Base-by-base conservation (phyloP, 2,329 filamentous ascomycete species). In the Emmonsia crescens region DNA sequence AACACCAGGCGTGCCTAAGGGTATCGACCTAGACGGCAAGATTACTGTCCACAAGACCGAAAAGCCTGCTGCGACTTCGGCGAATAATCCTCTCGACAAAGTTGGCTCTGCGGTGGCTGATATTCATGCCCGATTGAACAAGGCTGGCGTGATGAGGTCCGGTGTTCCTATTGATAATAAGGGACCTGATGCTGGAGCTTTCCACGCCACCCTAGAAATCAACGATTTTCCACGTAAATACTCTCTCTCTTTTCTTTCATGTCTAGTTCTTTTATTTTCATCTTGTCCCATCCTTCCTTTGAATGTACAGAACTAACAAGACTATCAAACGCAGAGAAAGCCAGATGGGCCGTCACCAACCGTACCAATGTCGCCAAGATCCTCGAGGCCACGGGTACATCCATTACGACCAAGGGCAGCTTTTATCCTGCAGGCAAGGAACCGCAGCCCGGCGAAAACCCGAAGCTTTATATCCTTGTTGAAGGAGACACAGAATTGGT, bases 291-390 rank as follows among this genome's bases (percentile, higher is more conserved):
- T 62, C 71, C 65, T 24, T 21, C 42, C 24, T 51, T 21, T 60
- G 21, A 40, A 62, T 48, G 21, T 42, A 31, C 3, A 16, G 16
- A 42, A 61, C 40, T 62, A 49, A 64, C 62, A 62, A 40, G 51
- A 52, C 21, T 68, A 57, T 38, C 42, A 42, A 29, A 29, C 67
- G 73, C 69, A 81, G 79, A 99, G 74, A 97, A 96, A 80, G 94
- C 94, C 66, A 85, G 94, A 68, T 99, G 94, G 94, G 93, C 91
- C 12, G 94, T 99, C 77, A 99, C 94, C 46, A 99, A 99, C 75
- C 86, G 94, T 66, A 97, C 94, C 42, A 99, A 99, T 71, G 94
- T 99, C 62, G 92, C 93, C 68, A 99, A 97, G 81, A 96, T 99
- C 68, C 82, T 99, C 66, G 94, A 99, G 71, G 85, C 89, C 10